Evolutionary conservation across 2,329 filamentous ascomycete genomes (phyloP).

Genomic region (Colletotrichum lindemuthianum): DNA sequence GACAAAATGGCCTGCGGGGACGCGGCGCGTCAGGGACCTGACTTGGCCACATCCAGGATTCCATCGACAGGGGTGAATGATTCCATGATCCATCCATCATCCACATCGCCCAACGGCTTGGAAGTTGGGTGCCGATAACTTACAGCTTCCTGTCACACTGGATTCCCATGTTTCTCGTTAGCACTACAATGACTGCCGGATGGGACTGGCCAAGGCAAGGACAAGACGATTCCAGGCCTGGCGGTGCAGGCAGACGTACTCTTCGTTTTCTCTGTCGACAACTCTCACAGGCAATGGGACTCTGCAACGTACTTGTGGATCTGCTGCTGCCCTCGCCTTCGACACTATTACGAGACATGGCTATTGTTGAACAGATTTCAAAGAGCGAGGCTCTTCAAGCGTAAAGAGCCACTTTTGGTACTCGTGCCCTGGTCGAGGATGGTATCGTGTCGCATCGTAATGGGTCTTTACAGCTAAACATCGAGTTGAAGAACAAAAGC

Average conservation of each 20-base stretch:
- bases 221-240: too few species aligned
- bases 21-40: neutral
- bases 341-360: constrained; percentile 19
- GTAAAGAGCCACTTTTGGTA: neutral
- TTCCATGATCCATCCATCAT: neutral
- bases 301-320: constrained; percentile 28
- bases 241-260: constrained; percentile 33
- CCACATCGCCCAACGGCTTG: neutral
- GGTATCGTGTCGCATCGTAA: too few species aligned
- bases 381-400: neutral
- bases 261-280: constrained; percentile 47
- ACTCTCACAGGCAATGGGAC: constrained; percentile 46
- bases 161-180: neutral
- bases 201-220: neutral
- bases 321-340: neutral
- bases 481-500: constrained; percentile 22
- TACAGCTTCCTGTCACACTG: constrained; percentile 35
- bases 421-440: constrained; percentile 12
- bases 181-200: neutral
- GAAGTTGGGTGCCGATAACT: neutral
- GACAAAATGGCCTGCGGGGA: constrained; percentile 41
- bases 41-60: constrained; percentile 5
- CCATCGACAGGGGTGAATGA: neutral
- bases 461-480: neutral
- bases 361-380: neutral